Percentiles rank a stretch among this genome's conserved stretches.
phyloP scores from a whole-genome alignment of 2,329 filamentous ascomycete species.

The Aaosphaeria arxii region DNA sequence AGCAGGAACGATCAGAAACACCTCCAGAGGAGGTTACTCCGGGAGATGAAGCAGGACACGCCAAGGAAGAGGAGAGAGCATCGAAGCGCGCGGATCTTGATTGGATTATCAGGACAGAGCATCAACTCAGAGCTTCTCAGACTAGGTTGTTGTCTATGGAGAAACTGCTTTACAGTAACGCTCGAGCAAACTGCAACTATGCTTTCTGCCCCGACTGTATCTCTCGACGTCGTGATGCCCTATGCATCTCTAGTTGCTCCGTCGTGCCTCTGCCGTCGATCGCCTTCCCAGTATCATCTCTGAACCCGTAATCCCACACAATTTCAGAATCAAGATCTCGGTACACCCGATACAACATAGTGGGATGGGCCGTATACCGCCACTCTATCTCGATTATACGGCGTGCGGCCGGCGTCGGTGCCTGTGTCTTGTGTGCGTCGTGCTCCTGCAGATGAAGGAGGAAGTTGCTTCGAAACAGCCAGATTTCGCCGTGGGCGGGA shows the following conservation, averaged over 20 bases:
- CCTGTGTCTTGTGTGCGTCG: conserved; percentile 9
- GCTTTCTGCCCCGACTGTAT: conserved; percentile 7
- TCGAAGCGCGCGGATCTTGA: conserved; percentile 8
- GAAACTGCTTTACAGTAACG: neutral
- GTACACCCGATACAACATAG: conserved; percentile 20
- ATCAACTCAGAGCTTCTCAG: neutral
- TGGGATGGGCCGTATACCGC: conserved; percentile 22
- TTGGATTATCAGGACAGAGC: conserved; percentile 4
- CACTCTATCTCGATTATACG: conserved; percentile 21
- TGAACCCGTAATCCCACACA: conserved; percentile 25
- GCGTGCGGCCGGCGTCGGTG: conserved; percentile 10
- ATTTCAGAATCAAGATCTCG: conserved; percentile 20
- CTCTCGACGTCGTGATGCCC: conserved; percentile 10
- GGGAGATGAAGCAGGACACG: conserved; percentile 15
- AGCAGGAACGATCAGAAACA: conserved; percentile 15
- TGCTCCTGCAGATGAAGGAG: conserved; percentile 12
- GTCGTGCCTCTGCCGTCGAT: conserved; percentile 6
- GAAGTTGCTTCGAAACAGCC: conserved; percentile 13
- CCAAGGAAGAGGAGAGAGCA: conserved; percentile 16
- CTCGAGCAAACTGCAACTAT: conserved; percentile 2
- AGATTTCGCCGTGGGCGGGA: conserved; percentile 12
- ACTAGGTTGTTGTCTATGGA: too few relatives aligned
- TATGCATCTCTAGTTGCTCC: conserved; percentile 12
- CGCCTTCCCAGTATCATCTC: conserved; percentile 19
- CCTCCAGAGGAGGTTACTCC: conserved; percentile 11